Evolutionary conservation across 371 early-diverging fungal genomes (phyloP).

Genomic region (Mortierella sp.): DNA sequence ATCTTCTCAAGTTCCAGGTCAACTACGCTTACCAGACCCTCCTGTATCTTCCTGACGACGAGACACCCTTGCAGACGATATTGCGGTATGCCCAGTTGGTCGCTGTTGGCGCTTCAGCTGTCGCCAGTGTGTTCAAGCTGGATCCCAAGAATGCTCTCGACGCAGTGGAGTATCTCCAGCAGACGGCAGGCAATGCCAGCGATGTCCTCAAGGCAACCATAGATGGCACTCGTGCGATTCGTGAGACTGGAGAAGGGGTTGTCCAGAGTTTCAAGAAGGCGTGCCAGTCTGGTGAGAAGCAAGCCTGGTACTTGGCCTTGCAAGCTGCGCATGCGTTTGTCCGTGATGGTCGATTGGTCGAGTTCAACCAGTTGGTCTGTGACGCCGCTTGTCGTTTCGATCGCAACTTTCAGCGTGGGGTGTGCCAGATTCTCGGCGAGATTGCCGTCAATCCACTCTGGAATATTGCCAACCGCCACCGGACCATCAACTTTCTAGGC

Average conservation of each 20-base stretch:
- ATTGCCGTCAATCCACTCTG: neutral
- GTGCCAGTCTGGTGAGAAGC: neutral
- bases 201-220: neutral
- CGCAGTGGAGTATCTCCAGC: neutral
- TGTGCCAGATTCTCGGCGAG: constrained; percentile 13
- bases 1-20: constrained; percentile 4
- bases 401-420: constrained; percentile 2
- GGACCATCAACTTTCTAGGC: neutral
- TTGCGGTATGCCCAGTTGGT: neutral
- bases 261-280: neutral
- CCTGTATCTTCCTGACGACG: constrained; percentile 9
- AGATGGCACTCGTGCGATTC: no score
- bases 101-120: neutral
- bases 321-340: neutral
- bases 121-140: constrained; percentile 9
- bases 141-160: neutral
- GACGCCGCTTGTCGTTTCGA: neutral
- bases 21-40: constrained; percentile 14
- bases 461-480: neutral
- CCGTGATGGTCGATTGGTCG: neutral
- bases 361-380: neutral
- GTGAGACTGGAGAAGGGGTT: no score
- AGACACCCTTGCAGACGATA: neutral
- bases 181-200: neutral
- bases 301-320: neutral